Base-by-base conservation (phyloP, 805 yeast genomes). In the Yarrowia keelungensis region DNA sequence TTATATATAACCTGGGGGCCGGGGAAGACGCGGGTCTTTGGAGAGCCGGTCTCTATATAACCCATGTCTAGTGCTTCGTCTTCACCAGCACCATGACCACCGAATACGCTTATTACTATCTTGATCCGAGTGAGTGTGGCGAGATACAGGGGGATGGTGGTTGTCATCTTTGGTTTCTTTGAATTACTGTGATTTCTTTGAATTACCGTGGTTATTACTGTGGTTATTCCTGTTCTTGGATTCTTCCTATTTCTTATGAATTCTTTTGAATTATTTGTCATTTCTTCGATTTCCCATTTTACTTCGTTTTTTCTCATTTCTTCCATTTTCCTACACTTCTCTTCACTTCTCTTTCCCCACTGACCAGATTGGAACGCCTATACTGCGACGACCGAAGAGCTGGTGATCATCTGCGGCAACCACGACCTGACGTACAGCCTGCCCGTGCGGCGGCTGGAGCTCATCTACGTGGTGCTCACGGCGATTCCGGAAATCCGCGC, bases 321-420 rank as follows among this genome's bases (percentile, higher is more conserved):
- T 15, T 15, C 16, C 35, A 19, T 26, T n/a, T n/a, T n/a, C n/a
- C n/a, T n/a, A n/a, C n/a, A n/a, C n/a, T n/a, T n/a, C n/a, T n/a
- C n/a, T n/a, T n/a, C n/a, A n/a, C n/a, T 16, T 19, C 26, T 3
- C 16, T 10, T 8, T 2, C 7, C 36, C 26, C 36, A 7, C 53
- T 53, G 12, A 53, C 59, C 62, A 56, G 62, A 41, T 32, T 56
- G 62, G 62, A 56, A 56, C 47, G 62, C 62, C 15, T 26, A 56
- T 11, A 41, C 22, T 3, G 62, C 62, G 14, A 8, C 62, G 2
- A 42, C 46, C 7, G 62, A 56, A 8, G 62, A 56, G 39, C 62
- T 56, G 1, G 14, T 56, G 39, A 56, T 56, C 46, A 56, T 56
- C 62, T 56, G 62, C 22, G 62, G 62, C 8, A 56, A 56, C 62